phyloP scores from a whole-genome alignment of 371 early-diverging fungal species.

The Syncephalastrum monosporum region DNA sequence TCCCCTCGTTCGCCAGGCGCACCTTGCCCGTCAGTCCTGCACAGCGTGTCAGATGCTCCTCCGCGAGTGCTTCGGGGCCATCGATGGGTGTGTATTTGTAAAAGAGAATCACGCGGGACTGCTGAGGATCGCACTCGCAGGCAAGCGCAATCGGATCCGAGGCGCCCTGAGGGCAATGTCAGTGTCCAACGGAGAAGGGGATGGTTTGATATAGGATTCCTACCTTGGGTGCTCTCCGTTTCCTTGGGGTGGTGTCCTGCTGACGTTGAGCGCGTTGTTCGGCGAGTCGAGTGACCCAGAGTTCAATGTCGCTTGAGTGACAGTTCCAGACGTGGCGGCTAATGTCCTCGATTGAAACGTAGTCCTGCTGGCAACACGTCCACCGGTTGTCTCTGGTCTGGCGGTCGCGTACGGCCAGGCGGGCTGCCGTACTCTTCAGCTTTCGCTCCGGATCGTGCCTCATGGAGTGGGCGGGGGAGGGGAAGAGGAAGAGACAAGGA shows the following conservation, averaged over 20 bases:
- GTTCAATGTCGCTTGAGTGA: slow-evolving; percentile 13
- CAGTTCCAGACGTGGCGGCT: slow-evolving; percentile 11
- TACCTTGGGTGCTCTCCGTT: slow-evolving; percentile 16
- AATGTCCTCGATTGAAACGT: slow-evolving; percentile 10
- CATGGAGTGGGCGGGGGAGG: too few species aligned
- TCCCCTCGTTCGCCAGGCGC: slow-evolving; percentile 61
- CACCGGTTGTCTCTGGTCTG: slow-evolving; percentile 6
- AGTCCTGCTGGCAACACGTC: slow-evolving; percentile 15
- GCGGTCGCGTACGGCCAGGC: slow-evolving; percentile 9
- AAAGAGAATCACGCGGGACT: slow-evolving; percentile 57
- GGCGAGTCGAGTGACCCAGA: slow-evolving; percentile 7
- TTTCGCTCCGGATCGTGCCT: too few species aligned
- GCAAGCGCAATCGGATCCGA: slow-evolving; percentile 40
- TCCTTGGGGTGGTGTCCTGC: neutral
- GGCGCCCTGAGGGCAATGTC: slow-evolving; percentile 20
- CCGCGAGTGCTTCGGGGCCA: slow-evolving; percentile 44
- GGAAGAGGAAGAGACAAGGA: neutral
- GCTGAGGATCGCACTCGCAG: slow-evolving; percentile 30
- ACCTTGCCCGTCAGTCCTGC: slow-evolving; percentile 61
- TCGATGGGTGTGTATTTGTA: slow-evolving; percentile 50
- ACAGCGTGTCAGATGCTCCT: slow-evolving; percentile 38
- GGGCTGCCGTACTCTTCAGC: slow-evolving; percentile 8
- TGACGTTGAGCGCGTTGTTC: slow-evolving; percentile 6
- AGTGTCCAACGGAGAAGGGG: neutral
- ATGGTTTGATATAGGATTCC: neutral